A percentile compares a stretch with the other conserved stretches of the same genome.
phyloP scores from a whole-genome alignment of 2,329 filamentous ascomycete genomes.

The Chlorencoelia australis region DNA sequence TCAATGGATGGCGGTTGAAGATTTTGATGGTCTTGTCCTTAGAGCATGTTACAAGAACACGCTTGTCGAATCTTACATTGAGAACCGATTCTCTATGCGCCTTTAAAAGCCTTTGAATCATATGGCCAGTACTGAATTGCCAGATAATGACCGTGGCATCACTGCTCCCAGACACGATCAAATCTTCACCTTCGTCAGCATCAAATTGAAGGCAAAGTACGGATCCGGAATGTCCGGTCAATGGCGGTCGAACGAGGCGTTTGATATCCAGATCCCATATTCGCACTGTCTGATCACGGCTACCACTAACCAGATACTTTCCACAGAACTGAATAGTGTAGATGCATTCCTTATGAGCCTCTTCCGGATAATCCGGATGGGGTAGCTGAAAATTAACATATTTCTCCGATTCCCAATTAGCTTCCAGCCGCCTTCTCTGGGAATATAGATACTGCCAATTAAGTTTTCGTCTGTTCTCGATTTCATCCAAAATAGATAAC shows the following conservation, averaged over 20 bases:
- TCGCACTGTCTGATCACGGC: slow-evolving; percentile 75
- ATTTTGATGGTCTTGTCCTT: slow-evolving; percentile 97
- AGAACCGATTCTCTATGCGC: slow-evolving; percentile 88
- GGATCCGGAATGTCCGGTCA: slow-evolving; percentile 71
- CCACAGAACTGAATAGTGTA: slow-evolving; percentile 87
- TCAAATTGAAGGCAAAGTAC: slow-evolving; percentile 96
- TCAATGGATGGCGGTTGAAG: slow-evolving; percentile 72
- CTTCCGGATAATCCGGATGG: slow-evolving; percentile 66
- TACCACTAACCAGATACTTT: slow-evolving; percentile 85
- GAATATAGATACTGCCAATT: slow-evolving; percentile 95
- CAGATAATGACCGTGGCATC: slow-evolving; percentile 86
- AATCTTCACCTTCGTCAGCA: slow-evolving; percentile 71
- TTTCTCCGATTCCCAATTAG: slow-evolving; percentile 80
- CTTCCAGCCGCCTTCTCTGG: slow-evolving; percentile 73
- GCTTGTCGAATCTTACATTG: slow-evolving; percentile 84
- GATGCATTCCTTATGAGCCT: slow-evolving; percentile 85
- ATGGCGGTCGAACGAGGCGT: slow-evolving; percentile 62
- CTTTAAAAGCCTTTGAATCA: slow-evolving; percentile 62
- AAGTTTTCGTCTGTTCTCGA: slow-evolving; percentile 45
- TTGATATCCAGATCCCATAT: slow-evolving; percentile 78
- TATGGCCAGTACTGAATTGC: slow-evolving; percentile 83
- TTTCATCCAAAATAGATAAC: slow-evolving; percentile 41
- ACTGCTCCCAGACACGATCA: slow-evolving; percentile 92
- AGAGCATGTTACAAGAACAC: slow-evolving; percentile 89
- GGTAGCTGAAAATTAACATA: slow-evolving; percentile 85